These are phyloP conservation scores for Bryum argenteum DNA, from an alignment of 225 moss, liverwort and hornwort species.

Conservation along the genomic window DNA sequence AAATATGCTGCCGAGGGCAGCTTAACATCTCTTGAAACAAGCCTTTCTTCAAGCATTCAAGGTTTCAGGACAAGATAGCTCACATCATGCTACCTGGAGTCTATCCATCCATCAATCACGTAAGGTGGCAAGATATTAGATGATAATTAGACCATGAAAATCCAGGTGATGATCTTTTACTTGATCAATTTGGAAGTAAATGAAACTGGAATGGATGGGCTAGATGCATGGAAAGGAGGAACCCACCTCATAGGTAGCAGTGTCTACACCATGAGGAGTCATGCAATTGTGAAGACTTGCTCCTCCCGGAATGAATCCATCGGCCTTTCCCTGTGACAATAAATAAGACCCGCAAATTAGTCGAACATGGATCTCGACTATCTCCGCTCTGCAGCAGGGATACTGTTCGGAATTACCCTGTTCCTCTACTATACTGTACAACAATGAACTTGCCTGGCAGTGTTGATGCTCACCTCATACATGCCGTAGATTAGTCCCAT, in stretches of 20 bases:
- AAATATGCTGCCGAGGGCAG: no score
- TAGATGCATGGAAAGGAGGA: background rate
- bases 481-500: conserved; percentile 91
- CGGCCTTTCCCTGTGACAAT: conserved; percentile 81
- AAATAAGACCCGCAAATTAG: conserved; percentile 14
- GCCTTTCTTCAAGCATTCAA: no score
- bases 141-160: no score
- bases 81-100: no score
- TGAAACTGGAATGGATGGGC: background rate
- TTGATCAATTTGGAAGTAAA: no score
- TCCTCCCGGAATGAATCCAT: conserved; percentile 89
- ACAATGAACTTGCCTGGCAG: background rate
- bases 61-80: no score
- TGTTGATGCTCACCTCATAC: conserved; percentile 69
- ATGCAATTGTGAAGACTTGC: conserved; percentile 95
- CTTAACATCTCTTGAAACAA: no score
- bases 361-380: background rate
- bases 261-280: conserved; percentile 95
- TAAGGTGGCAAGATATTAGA: no score
- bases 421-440: background rate
- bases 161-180: no score
- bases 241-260: conserved; percentile 86
- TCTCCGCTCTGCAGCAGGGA: background rate
- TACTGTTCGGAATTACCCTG: background rate
- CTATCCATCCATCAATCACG: no score